A percentile compares a stretch with the other conserved stretches of the same genome.
phyloP scores from a whole-genome alignment of 139 green algal genomes.

The Closterium sp. region DNA sequence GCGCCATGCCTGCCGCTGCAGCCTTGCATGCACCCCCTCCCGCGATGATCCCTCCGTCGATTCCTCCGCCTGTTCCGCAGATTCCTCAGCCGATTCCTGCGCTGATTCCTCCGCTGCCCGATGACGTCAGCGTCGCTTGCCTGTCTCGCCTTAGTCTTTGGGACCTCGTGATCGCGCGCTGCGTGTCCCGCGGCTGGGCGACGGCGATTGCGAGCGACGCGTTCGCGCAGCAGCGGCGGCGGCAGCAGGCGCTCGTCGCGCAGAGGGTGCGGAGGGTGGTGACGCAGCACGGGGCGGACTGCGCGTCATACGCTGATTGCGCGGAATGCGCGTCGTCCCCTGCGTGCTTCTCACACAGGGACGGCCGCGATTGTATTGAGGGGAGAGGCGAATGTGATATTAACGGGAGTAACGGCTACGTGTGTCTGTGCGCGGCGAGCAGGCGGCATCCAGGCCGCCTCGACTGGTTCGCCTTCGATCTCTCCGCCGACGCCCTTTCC shows the following conservation, averaged over 20 bases:
- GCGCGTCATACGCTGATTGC: not conserved
- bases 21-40: no score
- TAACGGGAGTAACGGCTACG: not conserved
- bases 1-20: no score
- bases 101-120: not conserved
- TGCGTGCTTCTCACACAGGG: not conserved
- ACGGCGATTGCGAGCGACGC: not conserved
- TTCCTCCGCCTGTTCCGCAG: no score
- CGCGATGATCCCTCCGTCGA: no score
- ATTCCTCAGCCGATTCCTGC: no score
- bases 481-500: not conserved
- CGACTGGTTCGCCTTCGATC: not conserved
- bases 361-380: not conserved
- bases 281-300: no score
- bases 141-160: not conserved
- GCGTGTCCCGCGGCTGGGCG: not conserved
- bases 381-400: not conserved
- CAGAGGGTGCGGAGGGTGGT: not conserved
- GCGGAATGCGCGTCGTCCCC: not conserved
- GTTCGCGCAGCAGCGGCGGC: not conserved
- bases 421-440: not conserved
- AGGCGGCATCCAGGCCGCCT: not conserved
- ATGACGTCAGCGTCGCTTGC: not conserved
- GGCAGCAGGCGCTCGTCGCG: not conserved
- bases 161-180: not conserved